phyloP scores from a whole-genome alignment of 441 rosid genomes.

The Euphorbia schlechtendalii region DNA sequence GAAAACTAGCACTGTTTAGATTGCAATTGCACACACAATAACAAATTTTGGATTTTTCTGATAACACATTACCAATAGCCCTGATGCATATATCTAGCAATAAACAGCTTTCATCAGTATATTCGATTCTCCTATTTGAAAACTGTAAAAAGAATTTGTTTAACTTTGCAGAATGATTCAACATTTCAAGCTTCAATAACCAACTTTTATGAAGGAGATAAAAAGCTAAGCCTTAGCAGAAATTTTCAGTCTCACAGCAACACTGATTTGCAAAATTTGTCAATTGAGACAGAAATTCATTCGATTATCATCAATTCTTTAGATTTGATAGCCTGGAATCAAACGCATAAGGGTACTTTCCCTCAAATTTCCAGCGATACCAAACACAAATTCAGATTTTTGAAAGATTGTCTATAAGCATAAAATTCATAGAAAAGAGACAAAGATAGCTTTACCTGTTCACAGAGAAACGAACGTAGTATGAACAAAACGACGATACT shows the following conservation, averaged over 20 bases:
- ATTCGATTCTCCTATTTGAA: neutral
- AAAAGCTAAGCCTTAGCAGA: neutral
- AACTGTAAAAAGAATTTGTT: neutral
- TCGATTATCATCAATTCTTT: neutral
- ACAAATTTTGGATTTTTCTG: neutral
- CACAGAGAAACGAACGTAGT: slow-evolving; percentile 8
- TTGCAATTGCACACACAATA: neutral
- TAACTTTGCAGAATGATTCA: neutral
- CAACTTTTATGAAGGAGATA: neutral
- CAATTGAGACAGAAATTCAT: neutral
- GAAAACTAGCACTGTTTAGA: no score
- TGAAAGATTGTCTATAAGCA: no score
- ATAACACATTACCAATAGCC: neutral
- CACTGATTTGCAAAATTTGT: neutral
- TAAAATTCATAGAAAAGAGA: neutral
- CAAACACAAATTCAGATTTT: neutral
- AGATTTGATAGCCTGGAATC: neutral
- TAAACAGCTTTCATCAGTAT: neutral
- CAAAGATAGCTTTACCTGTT: neutral
- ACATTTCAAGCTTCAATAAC: neutral
- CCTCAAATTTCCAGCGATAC: neutral
- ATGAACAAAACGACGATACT: slow-evolving; percentile 18
- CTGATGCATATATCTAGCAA: neutral
- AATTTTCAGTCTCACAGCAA: neutral
- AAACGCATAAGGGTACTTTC: neutral